Evolutionary conservation across 164 flowering plant genomes (phyloP).

Genomic region (Piper betle): DNA sequence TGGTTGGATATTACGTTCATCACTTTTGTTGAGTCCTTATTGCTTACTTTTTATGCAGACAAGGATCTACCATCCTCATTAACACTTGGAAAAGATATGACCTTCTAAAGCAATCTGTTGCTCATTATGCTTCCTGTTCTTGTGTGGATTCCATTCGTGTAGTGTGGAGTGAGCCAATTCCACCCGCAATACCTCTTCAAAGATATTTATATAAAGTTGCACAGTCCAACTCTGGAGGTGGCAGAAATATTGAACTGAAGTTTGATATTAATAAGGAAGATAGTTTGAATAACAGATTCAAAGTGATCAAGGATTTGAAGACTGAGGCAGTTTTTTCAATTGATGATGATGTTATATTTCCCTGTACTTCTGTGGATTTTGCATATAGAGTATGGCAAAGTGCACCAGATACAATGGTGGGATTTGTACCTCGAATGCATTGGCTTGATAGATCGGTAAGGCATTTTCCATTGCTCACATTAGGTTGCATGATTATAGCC

Average conservation of each 20-base stretch:
- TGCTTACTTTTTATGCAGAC: conserved; percentile 27
- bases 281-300: conserved; percentile 89
- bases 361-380: conserved; percentile 72
- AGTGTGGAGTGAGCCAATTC: conserved; percentile 91
- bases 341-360: conserved; percentile 89
- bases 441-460: conserved; percentile 63
- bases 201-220: conserved; percentile 22
- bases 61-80: conserved; percentile 60
- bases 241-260: conserved; percentile 38
- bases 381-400: conserved; percentile 84
- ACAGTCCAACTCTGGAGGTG: conserved; percentile 30
- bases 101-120: conserved; percentile 68
- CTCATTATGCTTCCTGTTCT: conserved; percentile 57
- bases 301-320: conserved; percentile 60
- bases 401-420: conserved; percentile 88
- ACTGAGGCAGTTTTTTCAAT: conserved; percentile 79
- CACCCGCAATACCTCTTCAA: conserved; percentile 51
- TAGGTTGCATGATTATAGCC: neutral
- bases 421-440: conserved; percentile 89
- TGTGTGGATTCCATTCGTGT: conserved; percentile 72
- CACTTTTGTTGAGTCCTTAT: neutral
- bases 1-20: too few species aligned
- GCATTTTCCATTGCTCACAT: neutral
- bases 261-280: conserved; percentile 75
- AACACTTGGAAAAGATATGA: conserved; percentile 96